Base-by-base conservation (phyloP, 2,329 filamentous ascomycete genomes). In the Monilinia fructicola region DNA sequence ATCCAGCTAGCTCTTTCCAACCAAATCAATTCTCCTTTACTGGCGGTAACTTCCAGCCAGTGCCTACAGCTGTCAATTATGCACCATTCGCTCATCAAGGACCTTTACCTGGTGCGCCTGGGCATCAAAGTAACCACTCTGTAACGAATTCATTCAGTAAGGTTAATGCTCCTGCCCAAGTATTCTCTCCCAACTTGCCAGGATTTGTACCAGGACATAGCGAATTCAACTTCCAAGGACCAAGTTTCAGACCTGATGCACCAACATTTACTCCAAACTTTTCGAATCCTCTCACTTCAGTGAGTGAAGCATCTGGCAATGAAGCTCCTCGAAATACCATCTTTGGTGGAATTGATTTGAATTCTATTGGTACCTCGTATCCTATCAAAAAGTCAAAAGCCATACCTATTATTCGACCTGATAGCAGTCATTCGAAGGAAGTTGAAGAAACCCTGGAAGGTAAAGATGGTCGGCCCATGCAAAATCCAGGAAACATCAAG, bases 341-440 rank as follows among this genome's bases (percentile, higher is more conserved):
- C 72, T 92, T 93, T 75, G 84, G 87, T 59, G 88, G 87, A 53
- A 89, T 93, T 71, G 85, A 87, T 69, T 79, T 90, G 42, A 85
- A 82, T 65, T 77, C 83, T 42, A 82, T 84, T 18, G 87, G 91
- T 28, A 83, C 87, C 60, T 79, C 86, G 38, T 90, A 90, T 73
- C 84, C 88, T 9, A 77, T 79, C 0, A 92, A 90, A 78, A 87
- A 87, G 72, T 91, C 89, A 5, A 97, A 95, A 79, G 92, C 92
- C 12, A 85, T 97, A 65, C 90, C 93, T 0, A 96, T 97, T 69
- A 79, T 94, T 12, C 83, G 83, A 50, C 90, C 91, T 1, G 82
- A 87, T 67, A 87, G 81, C 72, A 78, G 70, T 67, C 80, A 81
- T 71, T 77, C 80, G 69, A 78, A 76, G 2, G 75, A 78, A 59